Conservation (phyloP, 202 grass and related monocot species). For the Setaria italica region DNA sequence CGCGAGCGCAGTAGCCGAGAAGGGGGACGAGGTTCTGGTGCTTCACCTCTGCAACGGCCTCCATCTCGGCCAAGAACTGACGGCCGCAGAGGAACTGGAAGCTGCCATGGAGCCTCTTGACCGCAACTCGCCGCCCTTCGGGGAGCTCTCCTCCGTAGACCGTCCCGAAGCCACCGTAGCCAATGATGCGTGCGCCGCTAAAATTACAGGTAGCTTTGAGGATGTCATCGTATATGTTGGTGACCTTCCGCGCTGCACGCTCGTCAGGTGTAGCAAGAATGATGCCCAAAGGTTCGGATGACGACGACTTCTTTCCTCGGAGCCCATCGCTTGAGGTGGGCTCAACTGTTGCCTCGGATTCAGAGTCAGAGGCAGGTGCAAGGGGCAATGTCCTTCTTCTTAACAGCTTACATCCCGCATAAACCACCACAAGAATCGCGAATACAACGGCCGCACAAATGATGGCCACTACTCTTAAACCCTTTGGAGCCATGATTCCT, state of each 20-base stretch:
- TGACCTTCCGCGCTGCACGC: conserved; percentile 45
- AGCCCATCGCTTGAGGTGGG: conserved; percentile 58
- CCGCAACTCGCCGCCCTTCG: conserved; percentile 53
- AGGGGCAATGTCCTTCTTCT: conserved; percentile 44
- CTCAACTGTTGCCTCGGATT: conserved; percentile 25
- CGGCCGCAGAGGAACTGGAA: conserved; percentile 54
- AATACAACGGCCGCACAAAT: conserved; percentile 44
- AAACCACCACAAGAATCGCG: conserved; percentile 48
- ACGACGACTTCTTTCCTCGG: background rate
- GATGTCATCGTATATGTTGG: conserved; percentile 48
- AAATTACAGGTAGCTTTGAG: conserved; percentile 74
- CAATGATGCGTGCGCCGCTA: conserved; percentile 63
- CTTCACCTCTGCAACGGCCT: conserved; percentile 77
- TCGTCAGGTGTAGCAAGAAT: background rate
- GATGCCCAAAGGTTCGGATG: background rate
- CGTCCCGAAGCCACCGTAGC: conserved; percentile 74
- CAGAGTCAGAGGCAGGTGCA: conserved; percentile 41
- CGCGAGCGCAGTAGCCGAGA: conserved; percentile 67
- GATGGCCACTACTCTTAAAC: conserved; percentile 28
- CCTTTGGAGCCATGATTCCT: conserved; percentile 38
- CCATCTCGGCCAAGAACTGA: conserved; percentile 82
- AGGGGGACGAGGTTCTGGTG: conserved; percentile 77
- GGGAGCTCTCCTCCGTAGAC: conserved; percentile 69
- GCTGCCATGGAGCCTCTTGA: conserved; percentile 73
- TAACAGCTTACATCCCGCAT: conserved; percentile 45